A percentile compares a stretch with the other conserved stretches of the same genome.
phyloP scores from a whole-genome alignment of 176 grass and related monocot genomes.

The Calamus simplicifolius region DNA sequence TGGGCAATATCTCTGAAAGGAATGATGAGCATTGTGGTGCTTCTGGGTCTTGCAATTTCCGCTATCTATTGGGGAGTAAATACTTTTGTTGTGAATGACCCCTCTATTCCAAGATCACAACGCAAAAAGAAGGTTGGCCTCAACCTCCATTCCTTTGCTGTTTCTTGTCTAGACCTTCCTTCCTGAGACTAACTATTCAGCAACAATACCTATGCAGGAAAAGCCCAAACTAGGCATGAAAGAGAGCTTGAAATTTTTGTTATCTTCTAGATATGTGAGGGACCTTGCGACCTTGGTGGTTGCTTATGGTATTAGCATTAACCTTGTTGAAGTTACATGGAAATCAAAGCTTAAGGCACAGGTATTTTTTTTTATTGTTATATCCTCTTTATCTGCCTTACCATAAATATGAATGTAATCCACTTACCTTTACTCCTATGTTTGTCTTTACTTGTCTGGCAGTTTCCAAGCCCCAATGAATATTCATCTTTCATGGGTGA shows the following conservation, averaged over 20 bases:
- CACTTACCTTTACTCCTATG: not conserved
- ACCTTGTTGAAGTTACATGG: constrained; percentile 97
- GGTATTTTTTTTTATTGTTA: constrained; percentile 26
- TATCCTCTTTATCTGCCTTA: not conserved
- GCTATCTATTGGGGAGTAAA: constrained; percentile 87
- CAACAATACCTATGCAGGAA: constrained; percentile 40
- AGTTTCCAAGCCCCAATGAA: constrained; percentile 96
- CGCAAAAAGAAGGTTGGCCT: constrained; percentile 78
- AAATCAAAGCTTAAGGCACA: constrained; percentile 99
- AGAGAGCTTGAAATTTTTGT: constrained; percentile 89
- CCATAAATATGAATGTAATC: too few relatives aligned
- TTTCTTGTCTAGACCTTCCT: constrained; percentile 6
- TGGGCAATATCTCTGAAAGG: constrained; percentile 89
- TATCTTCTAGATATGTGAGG: constrained; percentile 92
- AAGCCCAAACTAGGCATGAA: constrained; percentile 89
- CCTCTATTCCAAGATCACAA: constrained; percentile 46
- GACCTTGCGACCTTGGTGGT: constrained; percentile 98
- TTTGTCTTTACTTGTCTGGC: constrained; percentile 6
- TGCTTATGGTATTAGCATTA: constrained; percentile 98
- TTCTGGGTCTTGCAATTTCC: constrained; percentile 60
- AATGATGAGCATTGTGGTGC: constrained; percentile 98
- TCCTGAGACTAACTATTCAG: constrained; percentile 8
- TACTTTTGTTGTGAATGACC: constrained; percentile 58
- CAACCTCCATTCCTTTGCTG: not conserved
- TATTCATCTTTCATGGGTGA: constrained; percentile 99